Conservation (phyloP, 129 eudicot genomes). For the Mikania micrantha region DNA sequence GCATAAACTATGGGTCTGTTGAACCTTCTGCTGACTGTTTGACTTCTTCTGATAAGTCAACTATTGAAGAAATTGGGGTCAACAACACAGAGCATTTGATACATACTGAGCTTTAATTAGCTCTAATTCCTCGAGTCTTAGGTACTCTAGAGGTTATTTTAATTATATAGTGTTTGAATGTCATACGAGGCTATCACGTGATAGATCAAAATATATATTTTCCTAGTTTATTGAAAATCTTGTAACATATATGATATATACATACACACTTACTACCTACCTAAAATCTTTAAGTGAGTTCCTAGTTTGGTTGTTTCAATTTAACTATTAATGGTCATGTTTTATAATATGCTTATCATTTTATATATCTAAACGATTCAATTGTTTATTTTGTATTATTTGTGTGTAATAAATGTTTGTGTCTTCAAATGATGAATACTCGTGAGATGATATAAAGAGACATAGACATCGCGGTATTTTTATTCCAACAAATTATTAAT, state of each 20-base stretch:
- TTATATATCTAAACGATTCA: neutral
- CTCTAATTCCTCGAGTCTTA: conserved; percentile 25
- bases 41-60: conserved; percentile 49
- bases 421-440: neutral
- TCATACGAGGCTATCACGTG: neutral
- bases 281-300: neutral
- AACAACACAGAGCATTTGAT: conserved; percentile 25
- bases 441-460: neutral
- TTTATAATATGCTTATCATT: neutral
- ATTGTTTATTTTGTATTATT: too few relatives aligned
- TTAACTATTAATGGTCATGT: neutral
- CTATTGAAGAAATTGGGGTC: conserved; percentile 20
- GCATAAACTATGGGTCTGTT: conserved; percentile 51
- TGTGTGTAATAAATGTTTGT: neutral
- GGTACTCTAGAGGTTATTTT: conserved; percentile 31
- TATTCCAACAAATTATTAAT: neutral
- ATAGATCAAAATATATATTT: neutral
- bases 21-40: conserved; percentile 86
- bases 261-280: conserved; percentile 3
- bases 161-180: conserved; percentile 20
- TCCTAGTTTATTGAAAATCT: conserved; percentile 16
- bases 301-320: neutral
- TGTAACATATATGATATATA: conserved; percentile 29
- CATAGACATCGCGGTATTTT: neutral
- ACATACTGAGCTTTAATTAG: conserved; percentile 71